These are phyloP conservation scores for Dissophora globulifera DNA, from an alignment of 192 early-diverging fungal species.

Conservation along the genomic window DNA sequence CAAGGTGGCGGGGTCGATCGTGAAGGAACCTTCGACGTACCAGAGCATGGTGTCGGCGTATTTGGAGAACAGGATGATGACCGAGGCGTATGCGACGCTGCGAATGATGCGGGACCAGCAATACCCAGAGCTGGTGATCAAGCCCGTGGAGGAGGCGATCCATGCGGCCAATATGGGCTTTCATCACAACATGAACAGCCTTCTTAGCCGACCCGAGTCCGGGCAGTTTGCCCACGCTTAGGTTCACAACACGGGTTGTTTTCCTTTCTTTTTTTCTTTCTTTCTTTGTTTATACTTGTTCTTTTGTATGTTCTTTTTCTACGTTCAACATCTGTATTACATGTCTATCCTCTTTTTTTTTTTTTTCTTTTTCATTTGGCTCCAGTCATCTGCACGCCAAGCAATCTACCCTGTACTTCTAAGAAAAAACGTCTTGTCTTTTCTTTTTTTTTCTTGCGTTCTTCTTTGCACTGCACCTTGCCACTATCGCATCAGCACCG, in stretches of 20 bases:
- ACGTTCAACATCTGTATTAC: no score
- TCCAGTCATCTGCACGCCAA: no score
- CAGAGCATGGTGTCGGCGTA: constrained; percentile 68
- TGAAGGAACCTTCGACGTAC: constrained; percentile 68
- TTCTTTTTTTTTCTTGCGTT: no score
- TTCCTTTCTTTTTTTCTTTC: constrained; percentile 2
- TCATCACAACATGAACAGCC: background rate
- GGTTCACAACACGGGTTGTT: background rate
- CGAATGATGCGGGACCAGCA: constrained; percentile 36
- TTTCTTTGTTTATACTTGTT: background rate
- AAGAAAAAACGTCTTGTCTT: no score
- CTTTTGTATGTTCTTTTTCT: background rate
- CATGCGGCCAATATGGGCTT: background rate
- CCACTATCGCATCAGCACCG: no score
- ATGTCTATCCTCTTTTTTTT: no score
- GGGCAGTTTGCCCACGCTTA: background rate
- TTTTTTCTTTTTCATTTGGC: no score
- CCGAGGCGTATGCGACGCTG: constrained; percentile 45
- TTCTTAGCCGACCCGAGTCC: background rate
- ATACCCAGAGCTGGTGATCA: constrained; percentile 47
- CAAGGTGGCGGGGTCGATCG: constrained; percentile 29
- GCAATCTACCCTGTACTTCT: background rate
- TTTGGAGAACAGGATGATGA: constrained; percentile 53
- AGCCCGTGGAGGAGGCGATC: constrained; percentile 49
- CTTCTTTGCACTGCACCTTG: no score